Conservation (phyloP, 2,329 filamentous ascomycete species). For the Aureobasidium uvarum region DNA sequence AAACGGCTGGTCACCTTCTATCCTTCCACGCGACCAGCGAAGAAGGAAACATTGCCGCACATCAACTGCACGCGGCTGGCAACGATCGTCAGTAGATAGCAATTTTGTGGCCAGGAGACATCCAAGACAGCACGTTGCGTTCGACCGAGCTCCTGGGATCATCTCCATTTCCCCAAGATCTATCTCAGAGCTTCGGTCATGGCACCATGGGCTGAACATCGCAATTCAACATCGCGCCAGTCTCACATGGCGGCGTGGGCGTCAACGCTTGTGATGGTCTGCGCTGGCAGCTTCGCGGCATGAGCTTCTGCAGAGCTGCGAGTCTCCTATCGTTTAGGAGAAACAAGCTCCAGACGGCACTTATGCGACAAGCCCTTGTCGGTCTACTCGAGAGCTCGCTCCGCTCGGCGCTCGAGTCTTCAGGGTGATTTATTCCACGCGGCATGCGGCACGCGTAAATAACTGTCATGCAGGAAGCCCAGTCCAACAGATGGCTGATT, state of each 20-base stretch:
- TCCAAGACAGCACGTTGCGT: neutral
- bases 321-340: neutral
- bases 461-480: conserved; percentile 24
- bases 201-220: conserved; percentile 10
- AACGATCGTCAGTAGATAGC: neutral
- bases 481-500: conserved; percentile 3
- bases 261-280: conserved; percentile 4
- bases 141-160: conserved; percentile 4
- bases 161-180: conserved; percentile 17
- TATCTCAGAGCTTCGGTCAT: neutral
- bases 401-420: conserved; percentile 11
- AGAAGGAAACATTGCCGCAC: conserved; percentile 4
- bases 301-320: neutral
- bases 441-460: conserved; percentile 7
- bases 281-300: conserved; percentile 6
- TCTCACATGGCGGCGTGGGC: neutral
- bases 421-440: neutral
- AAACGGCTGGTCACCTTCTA: conserved; percentile 5
- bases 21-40: conserved; percentile 7
- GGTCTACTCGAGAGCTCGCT: neutral
- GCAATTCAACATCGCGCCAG: conserved; percentile 8
- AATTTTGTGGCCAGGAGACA: neutral
- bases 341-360: conserved; percentile 2
- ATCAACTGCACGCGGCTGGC: neutral
- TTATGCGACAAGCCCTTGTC: conserved; percentile 5